Evolutionary conservation across 2,329 filamentous ascomycete species (phyloP).

Genomic region (Pseudopithomyces chartarum): DNA sequence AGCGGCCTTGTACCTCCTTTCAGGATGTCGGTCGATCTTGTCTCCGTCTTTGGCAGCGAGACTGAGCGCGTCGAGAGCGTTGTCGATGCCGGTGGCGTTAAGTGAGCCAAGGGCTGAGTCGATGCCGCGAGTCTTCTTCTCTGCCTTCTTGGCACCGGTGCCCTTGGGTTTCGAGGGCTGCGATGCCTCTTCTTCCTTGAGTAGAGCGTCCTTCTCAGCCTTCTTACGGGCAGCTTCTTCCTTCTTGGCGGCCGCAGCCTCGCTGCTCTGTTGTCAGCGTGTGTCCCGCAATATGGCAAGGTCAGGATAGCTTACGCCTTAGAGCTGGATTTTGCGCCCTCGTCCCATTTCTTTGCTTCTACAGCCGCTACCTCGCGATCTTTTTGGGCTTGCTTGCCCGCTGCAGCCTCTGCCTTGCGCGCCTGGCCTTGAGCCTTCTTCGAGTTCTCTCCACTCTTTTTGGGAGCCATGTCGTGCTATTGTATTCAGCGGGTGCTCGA

Average conservation of each 20-base stretch:
- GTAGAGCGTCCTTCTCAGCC: conserved; percentile 83
- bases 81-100: conserved; percentile 88
- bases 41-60: conserved; percentile 65
- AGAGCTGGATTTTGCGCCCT: conserved; percentile 80
- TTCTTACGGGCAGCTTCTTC: conserved; percentile 85
- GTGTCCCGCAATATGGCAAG: conserved; percentile 6
- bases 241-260: conserved; percentile 82
- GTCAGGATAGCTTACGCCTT: conserved; percentile 73
- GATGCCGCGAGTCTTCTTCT: conserved; percentile 66
- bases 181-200: conserved; percentile 80
- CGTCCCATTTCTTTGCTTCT: conserved; percentile 80
- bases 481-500: neutral
- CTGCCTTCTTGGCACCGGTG: conserved; percentile 67
- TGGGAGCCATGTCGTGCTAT: conserved; percentile 31
- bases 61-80: conserved; percentile 84
- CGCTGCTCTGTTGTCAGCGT: conserved; percentile 57
- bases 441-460: conserved; percentile 71
- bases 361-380: conserved; percentile 67
- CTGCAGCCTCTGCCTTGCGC: conserved; percentile 87
- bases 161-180: conserved; percentile 67
- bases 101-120: conserved; percentile 61
- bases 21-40: conserved; percentile 87
- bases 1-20: conserved; percentile 84
- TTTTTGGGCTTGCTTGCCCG: conserved; percentile 74
- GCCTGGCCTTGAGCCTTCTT: conserved; percentile 93